These are phyloP conservation scores for Neurospora pannonica DNA, from an alignment of 495 filamentous ascomycete species.

Conservation along the genomic window DNA sequence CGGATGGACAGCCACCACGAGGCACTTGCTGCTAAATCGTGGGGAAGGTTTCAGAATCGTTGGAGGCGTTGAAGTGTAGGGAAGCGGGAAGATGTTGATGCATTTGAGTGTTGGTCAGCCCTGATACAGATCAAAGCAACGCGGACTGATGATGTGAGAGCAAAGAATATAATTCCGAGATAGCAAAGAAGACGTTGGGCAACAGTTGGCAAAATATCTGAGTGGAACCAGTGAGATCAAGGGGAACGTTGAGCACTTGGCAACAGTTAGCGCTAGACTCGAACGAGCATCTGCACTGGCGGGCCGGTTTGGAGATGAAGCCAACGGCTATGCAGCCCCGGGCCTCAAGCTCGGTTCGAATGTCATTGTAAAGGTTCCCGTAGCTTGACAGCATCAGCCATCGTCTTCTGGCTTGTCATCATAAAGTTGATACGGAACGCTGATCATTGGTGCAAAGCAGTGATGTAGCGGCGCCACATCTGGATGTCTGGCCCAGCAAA, in stretches of 20 bases:
- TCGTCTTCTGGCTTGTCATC: not conserved
- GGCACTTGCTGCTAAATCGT: not conserved
- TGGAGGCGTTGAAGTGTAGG: not conserved
- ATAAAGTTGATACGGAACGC: not conserved
- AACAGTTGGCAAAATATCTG: not conserved
- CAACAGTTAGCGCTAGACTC: not conserved
- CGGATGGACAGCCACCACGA: not conserved
- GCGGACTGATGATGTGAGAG: not conserved
- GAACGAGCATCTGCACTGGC: not conserved
- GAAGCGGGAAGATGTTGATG: not conserved
- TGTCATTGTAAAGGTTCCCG: not conserved
- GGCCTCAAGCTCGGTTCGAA: not conserved
- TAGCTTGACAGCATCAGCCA: not conserved
- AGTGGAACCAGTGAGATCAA: not conserved
- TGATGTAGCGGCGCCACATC: not conserved
- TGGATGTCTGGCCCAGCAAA: not conserved
- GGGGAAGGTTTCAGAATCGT: not conserved
- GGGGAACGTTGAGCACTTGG: not conserved
- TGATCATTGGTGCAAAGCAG: not conserved
- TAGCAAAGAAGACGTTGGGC: not conserved
- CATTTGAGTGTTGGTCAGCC: not conserved
- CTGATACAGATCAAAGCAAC: not conserved
- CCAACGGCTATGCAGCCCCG: not conserved
- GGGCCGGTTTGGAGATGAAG: not conserved
- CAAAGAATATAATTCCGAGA: not conserved